These are phyloP conservation scores for Glaciozyma martinii DNA, from an alignment of 768 basidiomycete species.

Conservation along the genomic window DNA sequence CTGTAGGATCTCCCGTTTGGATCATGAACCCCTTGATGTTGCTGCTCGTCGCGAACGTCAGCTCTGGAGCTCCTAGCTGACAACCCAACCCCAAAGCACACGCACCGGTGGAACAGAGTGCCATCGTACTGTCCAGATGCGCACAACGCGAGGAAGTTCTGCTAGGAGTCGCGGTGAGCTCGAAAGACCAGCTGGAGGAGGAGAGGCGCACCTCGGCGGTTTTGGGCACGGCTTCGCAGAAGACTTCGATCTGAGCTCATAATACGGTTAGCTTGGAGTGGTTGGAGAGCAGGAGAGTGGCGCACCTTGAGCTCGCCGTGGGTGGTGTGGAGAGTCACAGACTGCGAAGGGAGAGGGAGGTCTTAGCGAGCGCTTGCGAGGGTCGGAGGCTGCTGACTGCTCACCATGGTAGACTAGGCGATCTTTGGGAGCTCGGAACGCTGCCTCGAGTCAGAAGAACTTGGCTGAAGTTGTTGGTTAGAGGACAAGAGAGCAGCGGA, in stretches of 20 bases:
- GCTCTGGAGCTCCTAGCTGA: neutral
- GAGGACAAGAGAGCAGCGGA: no score
- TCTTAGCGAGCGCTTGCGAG: no score
- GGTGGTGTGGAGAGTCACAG: constrained; percentile 86
- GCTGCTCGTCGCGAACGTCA: constrained; percentile 37
- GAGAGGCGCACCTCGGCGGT: constrained; percentile 64
- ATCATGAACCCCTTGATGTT: constrained; percentile 96
- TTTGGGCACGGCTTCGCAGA: constrained; percentile 94
- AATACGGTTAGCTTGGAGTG: neutral
- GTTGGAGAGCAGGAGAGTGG: neutral
- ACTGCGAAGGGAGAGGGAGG: constrained; percentile 42
- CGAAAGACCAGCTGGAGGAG: constrained; percentile 4
- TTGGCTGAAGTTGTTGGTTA: no score
- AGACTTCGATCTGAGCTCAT: constrained; percentile 71
- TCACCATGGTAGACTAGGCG: no score
- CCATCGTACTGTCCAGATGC: constrained; percentile 79
- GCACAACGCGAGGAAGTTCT: constrained; percentile 94
- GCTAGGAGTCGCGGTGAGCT: constrained; percentile 4
- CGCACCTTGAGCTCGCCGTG: constrained; percentile 91
- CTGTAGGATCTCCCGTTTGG: constrained; percentile 82
- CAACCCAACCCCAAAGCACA: neutral
- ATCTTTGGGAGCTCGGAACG: no score
- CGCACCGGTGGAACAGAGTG: constrained; percentile 65
- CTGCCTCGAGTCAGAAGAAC: no score
- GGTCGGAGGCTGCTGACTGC: no score